Base-by-base conservation (phyloP, 208 protist genomes). In the Crithidia thermophila region DNA sequence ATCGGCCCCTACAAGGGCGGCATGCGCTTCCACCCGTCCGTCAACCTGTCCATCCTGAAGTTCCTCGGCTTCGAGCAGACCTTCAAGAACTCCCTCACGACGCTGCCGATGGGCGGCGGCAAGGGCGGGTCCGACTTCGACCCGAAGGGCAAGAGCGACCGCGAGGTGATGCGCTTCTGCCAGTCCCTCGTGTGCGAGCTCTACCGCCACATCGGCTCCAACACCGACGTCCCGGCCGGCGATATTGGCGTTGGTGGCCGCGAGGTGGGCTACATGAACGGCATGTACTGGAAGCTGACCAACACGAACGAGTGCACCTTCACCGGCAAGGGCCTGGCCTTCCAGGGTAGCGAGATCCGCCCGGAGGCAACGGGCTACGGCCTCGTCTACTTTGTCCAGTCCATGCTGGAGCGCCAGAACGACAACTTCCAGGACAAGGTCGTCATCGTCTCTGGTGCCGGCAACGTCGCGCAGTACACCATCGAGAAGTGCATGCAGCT, bases 41-140 rank as follows among this genome's bases (percentile, higher is more conserved):
- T 97, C n/a, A 95, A 94, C 70, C 73, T 98, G 20, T 90, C 79
- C 42, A 94, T 97, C 37, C 73, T 98, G 16, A 98, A 97, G 77
- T 98, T 98, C 69, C 81, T 98, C n/a, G 96, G 91, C 57, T 98
- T 98, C 73, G 94, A 98, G 77, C 95, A 98, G 79, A 97, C 82
- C 53, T 97, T 98, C 65, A 98, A 98, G 79, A 98, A 98, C 73
- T 81, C 93, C 21, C 83, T 98, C 21, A 98, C 95, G 47, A 89
- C 79, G 39, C 80, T 98, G 25, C 90, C 94, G 23, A 94, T 98
- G 76, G 94, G 94, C 27, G 95, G 94, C 57, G 94, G 79, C 50
- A 98, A 98, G 79, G 97, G 97, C 50, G 94, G 95, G 30, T 93
- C 92, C 20, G 95, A 98, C 79, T 98, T 98, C 67, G 89, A 98